These are phyloP conservation scores for Entomortierella beljakovae DNA, from an alignment of 192 early-diverging fungal species.

Conservation along the genomic window DNA sequence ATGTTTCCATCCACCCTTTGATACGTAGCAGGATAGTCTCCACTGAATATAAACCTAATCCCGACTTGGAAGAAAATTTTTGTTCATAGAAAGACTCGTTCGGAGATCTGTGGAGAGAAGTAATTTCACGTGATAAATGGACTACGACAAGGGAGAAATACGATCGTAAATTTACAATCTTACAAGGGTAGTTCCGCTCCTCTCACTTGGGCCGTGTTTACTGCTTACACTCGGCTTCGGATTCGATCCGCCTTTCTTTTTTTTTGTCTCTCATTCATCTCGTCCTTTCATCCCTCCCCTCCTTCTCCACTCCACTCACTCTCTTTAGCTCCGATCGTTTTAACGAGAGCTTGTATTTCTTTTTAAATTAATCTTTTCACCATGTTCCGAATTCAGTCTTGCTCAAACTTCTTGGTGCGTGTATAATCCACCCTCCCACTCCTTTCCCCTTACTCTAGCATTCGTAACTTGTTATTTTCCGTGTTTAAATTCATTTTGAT, in stretches of 20 bases:
- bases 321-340: neutral
- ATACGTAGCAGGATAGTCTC: too few relatives aligned
- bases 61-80: too few relatives aligned
- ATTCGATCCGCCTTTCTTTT: conserved; percentile 13
- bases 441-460: neutral
- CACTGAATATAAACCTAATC: too few relatives aligned
- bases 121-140: conserved; percentile 9
- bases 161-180: conserved; percentile 12
- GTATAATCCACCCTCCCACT: neutral
- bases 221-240: conserved; percentile 10
- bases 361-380: neutral
- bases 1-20: too few relatives aligned
- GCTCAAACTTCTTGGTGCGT: conserved; percentile 53
- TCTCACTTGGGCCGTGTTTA: neutral
- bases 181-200: neutral
- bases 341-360: conserved; percentile 6
- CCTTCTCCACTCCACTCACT: conserved; percentile 8
- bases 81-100: too few relatives aligned
- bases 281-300: conserved; percentile 2
- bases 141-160: neutral
- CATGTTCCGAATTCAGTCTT: conserved; percentile 51
- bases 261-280: conserved; percentile 1
- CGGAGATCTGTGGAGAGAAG: too few relatives aligned
- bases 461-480: too few relatives aligned
- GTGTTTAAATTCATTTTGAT: conserved; percentile 1